These are phyloP conservation scores for Ilex paraguariensis DNA, from an alignment of 305 asterid genomes.

Conservation along the genomic window DNA sequence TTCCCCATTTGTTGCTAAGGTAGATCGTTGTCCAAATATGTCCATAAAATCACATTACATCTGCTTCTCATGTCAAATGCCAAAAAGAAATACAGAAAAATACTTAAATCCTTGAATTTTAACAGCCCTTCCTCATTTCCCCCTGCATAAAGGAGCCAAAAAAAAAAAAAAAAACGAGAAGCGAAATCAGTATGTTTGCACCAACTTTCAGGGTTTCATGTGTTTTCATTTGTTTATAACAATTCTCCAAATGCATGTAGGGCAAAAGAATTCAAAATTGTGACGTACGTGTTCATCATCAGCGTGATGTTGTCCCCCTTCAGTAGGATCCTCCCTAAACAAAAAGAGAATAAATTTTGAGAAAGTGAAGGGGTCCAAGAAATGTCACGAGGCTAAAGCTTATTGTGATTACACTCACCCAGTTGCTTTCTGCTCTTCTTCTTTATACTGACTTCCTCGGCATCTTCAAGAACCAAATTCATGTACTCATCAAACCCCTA, in stretches of 20 bases:
- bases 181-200: conserved; percentile 4
- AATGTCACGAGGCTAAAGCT: too few relatives aligned
- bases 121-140: conserved; percentile 18
- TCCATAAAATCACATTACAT: background rate
- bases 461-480: conserved; percentile 84
- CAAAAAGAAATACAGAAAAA: too few relatives aligned
- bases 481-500: conserved; percentile 92
- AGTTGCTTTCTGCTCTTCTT: conserved; percentile 64
- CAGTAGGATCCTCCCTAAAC: conserved; percentile 43
- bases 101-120: too few relatives aligned
- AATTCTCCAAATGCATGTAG: background rate
- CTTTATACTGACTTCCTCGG: conserved; percentile 81
- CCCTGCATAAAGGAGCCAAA: conserved; percentile 12
- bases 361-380: too few relatives aligned
- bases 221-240: background rate
- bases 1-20: too few relatives aligned
- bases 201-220: background rate
- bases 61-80: background rate
- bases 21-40: too few relatives aligned
- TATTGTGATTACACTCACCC: conserved; percentile 23
- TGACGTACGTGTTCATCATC: conserved; percentile 59
- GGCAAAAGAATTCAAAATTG: background rate
- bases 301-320: conserved; percentile 56
- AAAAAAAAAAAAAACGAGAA: background rate
- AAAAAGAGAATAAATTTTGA: conserved; percentile 3